A percentile compares a stretch with the other conserved stretches of the same genome.
Conservation (phyloP, 176 grass and related monocot species). For the Carex parvula region DNA sequence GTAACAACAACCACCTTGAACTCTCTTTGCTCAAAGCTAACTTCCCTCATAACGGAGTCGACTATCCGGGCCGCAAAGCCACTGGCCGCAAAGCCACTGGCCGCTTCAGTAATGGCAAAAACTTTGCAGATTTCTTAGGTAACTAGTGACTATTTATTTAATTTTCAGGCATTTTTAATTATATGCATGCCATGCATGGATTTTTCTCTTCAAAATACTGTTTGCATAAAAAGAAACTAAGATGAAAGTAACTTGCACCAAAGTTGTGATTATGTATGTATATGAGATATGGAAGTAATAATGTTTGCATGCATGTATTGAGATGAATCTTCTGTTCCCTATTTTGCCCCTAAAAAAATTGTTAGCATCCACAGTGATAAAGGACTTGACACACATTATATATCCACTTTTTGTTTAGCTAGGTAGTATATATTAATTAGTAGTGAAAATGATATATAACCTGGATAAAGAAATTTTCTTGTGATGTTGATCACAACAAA, state of each 20-base stretch:
- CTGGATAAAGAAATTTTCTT: background rate
- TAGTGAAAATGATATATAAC: background rate
- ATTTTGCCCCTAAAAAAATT: background rate
- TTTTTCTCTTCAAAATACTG: background rate
- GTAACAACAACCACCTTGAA: slow-evolving; percentile 74
- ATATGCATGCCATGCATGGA: background rate
- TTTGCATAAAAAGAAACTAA: background rate
- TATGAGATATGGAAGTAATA: background rate
- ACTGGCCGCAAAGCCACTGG: slow-evolving; percentile 76
- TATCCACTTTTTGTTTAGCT: background rate
- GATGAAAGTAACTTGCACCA: background rate
- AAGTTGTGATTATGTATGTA: background rate
- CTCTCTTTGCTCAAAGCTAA: slow-evolving; percentile 67
- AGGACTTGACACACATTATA: background rate
- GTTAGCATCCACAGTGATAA: background rate
- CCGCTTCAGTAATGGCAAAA: slow-evolving; percentile 86
- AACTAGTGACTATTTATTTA: background rate
- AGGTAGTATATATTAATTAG: background rate
- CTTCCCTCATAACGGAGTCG: slow-evolving; percentile 83
- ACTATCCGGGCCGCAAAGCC: slow-evolving; percentile 57
- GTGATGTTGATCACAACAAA: background rate
- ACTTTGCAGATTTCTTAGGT: slow-evolving; percentile 77
- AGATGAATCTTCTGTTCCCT: background rate
- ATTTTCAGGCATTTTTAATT: background rate
- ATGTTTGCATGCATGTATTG: background rate